A percentile compares a stretch with the other conserved stretches of the same genome.
These are phyloP conservation scores for Erodium trifolium DNA, from an alignment of 441 rosid genomes.

Conservation along the genomic window DNA sequence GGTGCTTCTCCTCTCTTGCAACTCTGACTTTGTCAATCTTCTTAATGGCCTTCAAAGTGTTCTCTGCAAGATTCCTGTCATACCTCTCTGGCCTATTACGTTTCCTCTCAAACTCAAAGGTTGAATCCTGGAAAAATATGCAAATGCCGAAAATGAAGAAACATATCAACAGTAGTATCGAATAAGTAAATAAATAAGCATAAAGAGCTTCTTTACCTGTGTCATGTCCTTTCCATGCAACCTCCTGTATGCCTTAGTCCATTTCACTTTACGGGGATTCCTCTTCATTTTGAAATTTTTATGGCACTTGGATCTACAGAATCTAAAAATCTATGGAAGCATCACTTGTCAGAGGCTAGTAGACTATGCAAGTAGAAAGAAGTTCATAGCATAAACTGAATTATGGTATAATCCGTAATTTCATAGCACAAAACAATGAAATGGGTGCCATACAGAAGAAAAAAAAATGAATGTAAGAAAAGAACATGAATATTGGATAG, in stretches of 20 bases:
- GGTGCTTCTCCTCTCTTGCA: slow-evolving; percentile 41
- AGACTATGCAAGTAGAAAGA: background rate
- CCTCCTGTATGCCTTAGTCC: slow-evolving; percentile 88
- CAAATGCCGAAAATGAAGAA: slow-evolving; percentile 1
- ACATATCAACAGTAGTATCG: background rate
- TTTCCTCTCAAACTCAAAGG: slow-evolving; percentile 90
- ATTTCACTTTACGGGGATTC: slow-evolving; percentile 84
- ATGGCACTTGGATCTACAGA: slow-evolving; percentile 92
- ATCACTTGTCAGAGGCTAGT: slow-evolving; percentile 9
- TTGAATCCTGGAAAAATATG: slow-evolving; percentile 42
- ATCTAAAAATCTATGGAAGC: slow-evolving; percentile 56
- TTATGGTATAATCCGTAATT: background rate
- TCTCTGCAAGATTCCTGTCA: slow-evolving; percentile 62
- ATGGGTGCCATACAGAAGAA: too few relatives aligned
- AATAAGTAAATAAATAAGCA: background rate
- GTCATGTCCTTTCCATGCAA: slow-evolving; percentile 93
- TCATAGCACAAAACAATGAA: background rate
- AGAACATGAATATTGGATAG: too few relatives aligned
- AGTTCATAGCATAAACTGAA: too few relatives aligned
- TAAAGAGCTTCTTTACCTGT: slow-evolving; percentile 32
- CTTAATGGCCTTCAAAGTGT: slow-evolving; percentile 64
- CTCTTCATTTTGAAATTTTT: slow-evolving; percentile 98
- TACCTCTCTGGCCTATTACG: slow-evolving; percentile 91
- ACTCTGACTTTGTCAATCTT: slow-evolving; percentile 66
- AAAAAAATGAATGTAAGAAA: too few relatives aligned